Base-by-base conservation (phyloP, 495 filamentous ascomycete genomes). In the Pyronema omphalodes region DNA sequence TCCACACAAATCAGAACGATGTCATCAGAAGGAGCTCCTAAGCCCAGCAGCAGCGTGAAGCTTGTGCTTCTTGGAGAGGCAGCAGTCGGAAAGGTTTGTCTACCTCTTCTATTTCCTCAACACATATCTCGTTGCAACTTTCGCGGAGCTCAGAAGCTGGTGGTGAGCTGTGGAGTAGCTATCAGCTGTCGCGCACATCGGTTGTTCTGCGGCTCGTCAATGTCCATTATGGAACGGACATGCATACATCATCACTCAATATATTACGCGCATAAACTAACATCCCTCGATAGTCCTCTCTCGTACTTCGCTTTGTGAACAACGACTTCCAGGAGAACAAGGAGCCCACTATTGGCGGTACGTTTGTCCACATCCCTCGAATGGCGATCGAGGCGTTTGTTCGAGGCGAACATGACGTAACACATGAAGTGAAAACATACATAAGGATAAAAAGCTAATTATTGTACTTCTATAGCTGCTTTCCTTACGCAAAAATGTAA, bases 281-380 rank as follows among this genome's bases (percentile, higher is more conserved):
- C 47, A 39, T 35, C 15, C 17, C 12, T 43, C 41, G 55, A 55
- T 57, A 98, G 91, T 96, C 93, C 39, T 98, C 91, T 40, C 82
- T 98, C 49, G 91, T 98, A 52, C 78, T 98, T 60, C 86, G 91
- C 62, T 98, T 98, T 67, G 91, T 98, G 66, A 98, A 96, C 76
- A 88, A 98, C 72, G 91, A 96, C 71, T 98, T 96, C 64, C 91
- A 98, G 73, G 93, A 96, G 71, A 98, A 98, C 69, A 98, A 98
- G 74, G 91, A 98, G 67, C 91, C 91, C 44, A 98, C 91, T 51
- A 98, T 98, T 73, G 91, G 91, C 74, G 89, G 89, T 93, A 78
- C 23, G 23, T 29, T 29, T 64, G 79, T 68, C 39, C 47, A 50
- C 35, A 11, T 12, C 47, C 47, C 47, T 3, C 15, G 23, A 29